Base-by-base conservation (phyloP, 345 rosid species). In the Adansonia digitata region DNA sequence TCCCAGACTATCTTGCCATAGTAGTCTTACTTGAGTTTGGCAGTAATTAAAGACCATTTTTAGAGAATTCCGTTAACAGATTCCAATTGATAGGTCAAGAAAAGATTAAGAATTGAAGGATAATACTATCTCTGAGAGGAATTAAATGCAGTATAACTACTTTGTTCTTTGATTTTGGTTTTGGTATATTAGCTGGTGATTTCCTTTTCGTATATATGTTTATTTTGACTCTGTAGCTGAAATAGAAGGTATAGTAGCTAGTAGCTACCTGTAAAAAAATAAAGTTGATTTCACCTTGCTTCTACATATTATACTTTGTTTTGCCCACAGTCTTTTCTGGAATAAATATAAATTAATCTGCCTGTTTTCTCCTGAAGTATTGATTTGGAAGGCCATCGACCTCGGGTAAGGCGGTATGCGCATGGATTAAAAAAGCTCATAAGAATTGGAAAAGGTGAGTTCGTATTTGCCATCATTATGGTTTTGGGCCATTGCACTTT, bases 361-460 rank as follows among this genome's bases (percentile, higher is more conserved):
- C 40, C 26, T 43, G 46, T 73, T 60, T 61, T 37, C 52, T 79
- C 48, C 77, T 81, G 81, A 81, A 91, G 98, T 84, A 89, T 92
- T 67, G 81, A 91, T 85, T 81, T 94, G 63, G 98, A 88, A 68
- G 97, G 93, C 59, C 98, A 85, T 87, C 92, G 97, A 72, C 97
- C 87, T 56, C 85, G 94, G 85, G 91, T 94, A 61, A 87, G 97
- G 90, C 89, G 88, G n/a, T 92, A 92, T 84, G 98, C 98, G 6
- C 80, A 75, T 69, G 98, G 92, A 65, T 82, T 94, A 37, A 92
- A 83, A 83, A 94, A 81, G 79, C 89, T 94, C 10, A 88, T 94
- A 78, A 90, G 80, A 79, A 94, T 94, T 77, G 98, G 98, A 48
- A 97, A 92, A 83, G 98, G 98, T 94, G 76, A 61, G 68, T 48